These are phyloP conservation scores for Kappamyces sp. DNA, from an alignment of 192 early-diverging fungal genomes.

Conservation along the genomic window DNA sequence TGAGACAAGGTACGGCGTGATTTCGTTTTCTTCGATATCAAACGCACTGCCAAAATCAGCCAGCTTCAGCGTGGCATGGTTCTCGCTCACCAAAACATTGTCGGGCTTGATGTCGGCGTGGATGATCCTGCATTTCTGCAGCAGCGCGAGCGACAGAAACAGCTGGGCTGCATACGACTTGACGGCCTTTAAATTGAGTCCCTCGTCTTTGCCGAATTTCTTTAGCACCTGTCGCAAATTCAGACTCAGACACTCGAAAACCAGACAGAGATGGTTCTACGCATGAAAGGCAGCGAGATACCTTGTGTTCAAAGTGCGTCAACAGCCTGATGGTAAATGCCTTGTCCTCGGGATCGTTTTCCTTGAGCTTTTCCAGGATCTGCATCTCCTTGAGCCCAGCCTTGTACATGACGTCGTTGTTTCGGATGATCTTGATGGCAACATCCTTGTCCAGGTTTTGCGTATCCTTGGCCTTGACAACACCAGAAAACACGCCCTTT, in stretches of 20 bases:
- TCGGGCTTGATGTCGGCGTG: conserved; percentile 99
- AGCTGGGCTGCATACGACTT: conserved; percentile 87
- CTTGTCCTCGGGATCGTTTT: conserved; percentile 78
- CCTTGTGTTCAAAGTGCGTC: conserved; percentile 82
- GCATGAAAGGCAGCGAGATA: background rate
- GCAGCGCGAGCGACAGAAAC: conserved; percentile 73
- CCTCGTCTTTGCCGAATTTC: conserved; percentile 90
- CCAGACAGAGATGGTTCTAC: background rate
- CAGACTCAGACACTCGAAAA: conserved; percentile 44
- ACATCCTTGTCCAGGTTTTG: conserved; percentile 67
- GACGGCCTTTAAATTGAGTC: conserved; percentile 90
- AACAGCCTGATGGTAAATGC: conserved; percentile 83
- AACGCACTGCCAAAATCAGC: conserved; percentile 93
- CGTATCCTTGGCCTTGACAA: conserved; percentile 81
- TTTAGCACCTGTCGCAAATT: conserved; percentile 90
- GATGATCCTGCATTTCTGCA: conserved; percentile 75
- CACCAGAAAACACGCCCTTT: conserved; percentile 91
- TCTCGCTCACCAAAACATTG: conserved; percentile 86
- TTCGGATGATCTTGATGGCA: conserved; percentile 93
- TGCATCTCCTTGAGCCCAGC: conserved; percentile 84
- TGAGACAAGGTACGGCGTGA: conserved; percentile 92
- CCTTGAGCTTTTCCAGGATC: conserved; percentile 80
- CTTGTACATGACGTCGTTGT: conserved; percentile 82
- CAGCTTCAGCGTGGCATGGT: conserved; percentile 74
- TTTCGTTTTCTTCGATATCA: conserved; percentile 81